Evolutionary conservation across 306 rosid genomes (phyloP), one percentile per base, ranked within the genome.

Genomic region (Trifolium pratense): DNA sequence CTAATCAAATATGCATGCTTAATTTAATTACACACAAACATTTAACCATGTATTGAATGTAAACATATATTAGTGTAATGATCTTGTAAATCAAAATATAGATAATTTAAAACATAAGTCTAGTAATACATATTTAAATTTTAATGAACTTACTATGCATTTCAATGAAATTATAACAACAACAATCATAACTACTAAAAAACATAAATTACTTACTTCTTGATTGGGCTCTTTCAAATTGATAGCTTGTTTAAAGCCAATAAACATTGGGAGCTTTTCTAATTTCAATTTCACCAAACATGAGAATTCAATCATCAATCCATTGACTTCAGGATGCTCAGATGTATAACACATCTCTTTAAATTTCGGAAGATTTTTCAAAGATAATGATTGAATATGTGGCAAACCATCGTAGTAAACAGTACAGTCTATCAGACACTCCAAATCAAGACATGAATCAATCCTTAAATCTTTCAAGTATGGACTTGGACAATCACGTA

Each of bases 391-490:
- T 0, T 68, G 59, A 26, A 69, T 43, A 6, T 45, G 52, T 1
- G 75, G 64, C 36, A 77, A 68, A 62, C 40, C 62, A 46, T 7
- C 18, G 20, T 10, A 46, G 1, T 61, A 25, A 59, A 51, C 48
- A 42, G 6, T 42, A 11, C 2, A 32, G 64, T 81, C 70, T 4
- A 59, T 25, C 1, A 81, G 5, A 65, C 57, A 57, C 66, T 17
- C 59, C 34, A 80, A 6, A 75, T 63, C 8, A 40, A 51, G 29
- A 16, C 84, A 75, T 1, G 14, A 9, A 0, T 1, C 13, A 42
- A 75, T 2, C 13, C 5, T 32, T 10, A 76, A 58, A 71, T 9
- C n/a, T 58, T 46, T 64, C 70, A 81, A 65, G 39, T 6, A 15
- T 58, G 70, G 56, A 70, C 5, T 16, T 12, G 62, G 76, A 16